Conservation (phyloP, 129 eudicot genomes). For the Logfia minima region DNA sequence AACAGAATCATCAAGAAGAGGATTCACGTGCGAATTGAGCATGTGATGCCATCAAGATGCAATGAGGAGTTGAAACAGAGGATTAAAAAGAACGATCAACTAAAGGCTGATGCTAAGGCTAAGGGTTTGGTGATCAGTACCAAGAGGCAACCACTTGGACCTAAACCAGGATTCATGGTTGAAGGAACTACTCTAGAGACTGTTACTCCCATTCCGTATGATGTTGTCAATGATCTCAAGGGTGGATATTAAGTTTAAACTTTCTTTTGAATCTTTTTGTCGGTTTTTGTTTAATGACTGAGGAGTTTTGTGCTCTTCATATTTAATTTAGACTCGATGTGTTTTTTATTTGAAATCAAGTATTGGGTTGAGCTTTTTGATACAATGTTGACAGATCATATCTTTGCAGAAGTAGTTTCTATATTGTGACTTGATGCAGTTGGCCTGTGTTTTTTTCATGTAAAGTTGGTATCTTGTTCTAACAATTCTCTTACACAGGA, state of each 20-base stretch:
- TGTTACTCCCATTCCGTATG: conserved; percentile 90
- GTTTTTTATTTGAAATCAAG: conserved; percentile 18
- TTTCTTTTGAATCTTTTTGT: conserved; percentile 7
- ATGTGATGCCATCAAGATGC: conserved; percentile 87
- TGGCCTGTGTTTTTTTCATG: neutral
- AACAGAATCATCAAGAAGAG: conserved; percentile 79
- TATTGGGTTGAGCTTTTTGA: conserved; percentile 11
- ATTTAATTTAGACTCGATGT: conserved; percentile 28
- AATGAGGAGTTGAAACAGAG: conserved; percentile 68
- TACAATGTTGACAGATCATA: neutral
- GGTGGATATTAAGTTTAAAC: conserved; percentile 65
- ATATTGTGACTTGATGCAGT: neutral
- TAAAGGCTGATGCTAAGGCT: conserved; percentile 85
- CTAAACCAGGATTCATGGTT: conserved; percentile 91
- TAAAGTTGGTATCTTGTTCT: neutral
- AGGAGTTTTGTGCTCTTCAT: conserved; percentile 16
- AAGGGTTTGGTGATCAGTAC: conserved; percentile 76
- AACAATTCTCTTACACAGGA: no score
- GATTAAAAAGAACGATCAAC: conserved; percentile 65
- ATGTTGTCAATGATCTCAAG: conserved; percentile 93
- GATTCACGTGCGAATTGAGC: conserved; percentile 89
- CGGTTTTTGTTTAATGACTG: conserved; percentile 34
- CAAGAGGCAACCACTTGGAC: conserved; percentile 85
- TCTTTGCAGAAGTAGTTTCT: neutral
- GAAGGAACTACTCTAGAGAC: conserved; percentile 84